These are phyloP conservation scores for Hypsizygus marmoreus DNA, from an alignment of 768 basidiomycete species.

Conservation along the genomic window DNA sequence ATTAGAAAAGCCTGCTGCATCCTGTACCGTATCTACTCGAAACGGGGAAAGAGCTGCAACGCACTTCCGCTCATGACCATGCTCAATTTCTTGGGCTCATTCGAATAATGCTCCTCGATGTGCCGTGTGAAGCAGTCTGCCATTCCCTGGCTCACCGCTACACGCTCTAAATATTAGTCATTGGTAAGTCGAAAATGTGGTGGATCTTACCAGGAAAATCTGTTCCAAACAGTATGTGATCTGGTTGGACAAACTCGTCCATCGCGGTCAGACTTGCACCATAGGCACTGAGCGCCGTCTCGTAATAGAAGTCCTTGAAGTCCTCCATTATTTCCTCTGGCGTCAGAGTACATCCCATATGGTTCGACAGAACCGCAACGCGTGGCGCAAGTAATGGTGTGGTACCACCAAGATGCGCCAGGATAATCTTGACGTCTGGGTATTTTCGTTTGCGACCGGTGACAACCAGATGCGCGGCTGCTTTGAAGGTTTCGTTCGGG, in stretches of 20 bases:
- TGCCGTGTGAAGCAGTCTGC: constrained; percentile 63
- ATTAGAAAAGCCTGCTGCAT: not conserved
- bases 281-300: constrained; percentile 67
- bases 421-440: constrained; percentile 59
- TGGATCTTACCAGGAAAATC: constrained; percentile 77
- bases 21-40: constrained; percentile 4
- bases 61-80: constrained; percentile 53
- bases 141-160: constrained; percentile 63
- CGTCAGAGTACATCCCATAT: constrained; percentile 70
- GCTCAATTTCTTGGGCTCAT: constrained; percentile 39
- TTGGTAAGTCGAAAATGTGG: not conserved
- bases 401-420: constrained; percentile 77
- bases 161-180: not conserved
- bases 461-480: constrained; percentile 76
- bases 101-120: constrained; percentile 48
- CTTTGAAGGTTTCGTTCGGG: constrained; percentile 82
- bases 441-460: constrained; percentile 67
- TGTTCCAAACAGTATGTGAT: constrained; percentile 68
- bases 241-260: constrained; percentile 48
- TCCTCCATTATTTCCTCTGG: constrained; percentile 68
- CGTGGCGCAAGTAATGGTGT: constrained; percentile 66
- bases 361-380: constrained; percentile 63
- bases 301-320: constrained; percentile 73
- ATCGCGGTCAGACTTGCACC: constrained; percentile 52
- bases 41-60: constrained; percentile 48